phyloP scores from a whole-genome alignment of 495 filamentous ascomycete species.

The Xylaria nigripes region DNA sequence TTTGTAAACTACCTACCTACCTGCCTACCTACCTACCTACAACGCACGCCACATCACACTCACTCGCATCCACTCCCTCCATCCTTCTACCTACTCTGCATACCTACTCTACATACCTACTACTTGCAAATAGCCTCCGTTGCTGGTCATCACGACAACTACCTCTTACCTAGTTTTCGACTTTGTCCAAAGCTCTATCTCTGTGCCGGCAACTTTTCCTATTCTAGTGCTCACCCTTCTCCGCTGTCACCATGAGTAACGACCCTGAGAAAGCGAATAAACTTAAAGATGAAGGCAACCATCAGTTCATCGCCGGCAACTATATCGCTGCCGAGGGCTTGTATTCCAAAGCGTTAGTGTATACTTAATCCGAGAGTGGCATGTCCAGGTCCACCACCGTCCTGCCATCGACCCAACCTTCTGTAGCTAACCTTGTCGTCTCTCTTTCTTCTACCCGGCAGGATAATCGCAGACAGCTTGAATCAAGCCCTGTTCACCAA shows the following conservation, averaged over 20 bases:
- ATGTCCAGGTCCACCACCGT: not conserved
- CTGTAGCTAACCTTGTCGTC: not conserved
- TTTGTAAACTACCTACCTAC: too few relatives aligned
- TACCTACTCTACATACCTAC: too few relatives aligned
- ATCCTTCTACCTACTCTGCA: too few relatives aligned
- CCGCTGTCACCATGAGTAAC: conserved; percentile 8
- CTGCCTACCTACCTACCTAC: too few relatives aligned
- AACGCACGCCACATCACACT: too few relatives aligned
- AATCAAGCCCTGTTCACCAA: conserved; percentile 74
- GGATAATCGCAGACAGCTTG: conserved; percentile 50
- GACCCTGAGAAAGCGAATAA: conserved; percentile 22
- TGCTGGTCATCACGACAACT: too few relatives aligned
- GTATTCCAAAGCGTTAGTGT: conserved; percentile 76
- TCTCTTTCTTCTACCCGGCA: conserved; percentile 13
- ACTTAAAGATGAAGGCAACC: conserved; percentile 55
- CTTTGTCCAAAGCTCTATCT: too few relatives aligned
- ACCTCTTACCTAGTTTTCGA: too few relatives aligned
- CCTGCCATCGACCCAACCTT: not conserved
- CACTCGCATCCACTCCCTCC: too few relatives aligned
- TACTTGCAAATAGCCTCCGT: too few relatives aligned
- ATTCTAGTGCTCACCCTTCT: too few relatives aligned
- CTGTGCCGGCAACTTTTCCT: too few relatives aligned
- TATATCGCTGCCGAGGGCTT: conserved; percentile 64
- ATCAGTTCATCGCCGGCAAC: conserved; percentile 59
- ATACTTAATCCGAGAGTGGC: not conserved